Evolutionary conservation across 495 filamentous ascomycete genomes (phyloP).

Genomic region (Xylaria scruposa): DNA sequence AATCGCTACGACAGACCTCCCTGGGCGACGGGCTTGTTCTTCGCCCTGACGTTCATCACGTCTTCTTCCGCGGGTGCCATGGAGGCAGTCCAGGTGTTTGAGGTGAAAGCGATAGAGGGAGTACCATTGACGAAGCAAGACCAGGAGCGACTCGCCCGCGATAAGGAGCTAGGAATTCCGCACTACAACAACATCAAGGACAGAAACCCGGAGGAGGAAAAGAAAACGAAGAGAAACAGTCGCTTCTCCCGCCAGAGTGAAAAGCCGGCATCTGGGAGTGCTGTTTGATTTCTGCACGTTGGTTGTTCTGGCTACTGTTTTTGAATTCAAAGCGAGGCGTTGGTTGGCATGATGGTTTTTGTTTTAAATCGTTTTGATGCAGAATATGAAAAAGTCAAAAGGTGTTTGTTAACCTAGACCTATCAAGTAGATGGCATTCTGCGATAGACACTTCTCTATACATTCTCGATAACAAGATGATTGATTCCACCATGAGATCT

Average conservation of each 20-base stretch:
- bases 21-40: constrained; percentile 78
- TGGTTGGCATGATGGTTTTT: not conserved
- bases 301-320: not conserved
- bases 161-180: constrained; percentile 55
- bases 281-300: not conserved
- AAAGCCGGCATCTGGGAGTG: not conserved
- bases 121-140: constrained; percentile 58
- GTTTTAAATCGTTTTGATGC: not conserved
- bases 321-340: constrained; percentile 21
- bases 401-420: not conserved
- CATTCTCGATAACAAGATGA: not conserved
- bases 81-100: constrained; percentile 68
- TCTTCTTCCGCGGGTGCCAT: constrained; percentile 73
- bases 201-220: constrained; percentile 52
- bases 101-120: constrained; percentile 71
- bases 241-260: constrained; percentile 16
- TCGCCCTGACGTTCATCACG: constrained; percentile 71
- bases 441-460: not conserved
- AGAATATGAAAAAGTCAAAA: not conserved
- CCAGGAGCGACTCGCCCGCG: constrained; percentile 49
- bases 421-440: not conserved
- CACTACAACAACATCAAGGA: constrained; percentile 63
- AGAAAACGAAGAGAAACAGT: constrained; percentile 34
- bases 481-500: not conserved
- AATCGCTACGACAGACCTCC: constrained; percentile 72